Percentiles rank a stretch among this genome's conserved stretches.
phyloP scores from a whole-genome alignment of 2,329 filamentous ascomycete genomes.

The Calonectria hongkongensis region DNA sequence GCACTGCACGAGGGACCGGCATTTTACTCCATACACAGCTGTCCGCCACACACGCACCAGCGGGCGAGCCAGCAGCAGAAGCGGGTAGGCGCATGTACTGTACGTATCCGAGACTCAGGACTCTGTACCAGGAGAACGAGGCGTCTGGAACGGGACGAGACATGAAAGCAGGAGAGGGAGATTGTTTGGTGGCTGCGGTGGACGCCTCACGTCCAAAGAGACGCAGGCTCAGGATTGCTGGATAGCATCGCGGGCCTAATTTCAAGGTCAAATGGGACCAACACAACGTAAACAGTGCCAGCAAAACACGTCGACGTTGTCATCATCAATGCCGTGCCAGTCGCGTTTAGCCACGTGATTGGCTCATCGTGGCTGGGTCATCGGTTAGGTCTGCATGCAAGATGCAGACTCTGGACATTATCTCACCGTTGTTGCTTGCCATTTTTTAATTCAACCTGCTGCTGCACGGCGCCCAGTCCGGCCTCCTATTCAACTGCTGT shows the following conservation, averaged over 20 bases:
- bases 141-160: slow-evolving; percentile 16
- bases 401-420: slow-evolving; percentile 30
- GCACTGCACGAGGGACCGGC: slow-evolving; percentile 13
- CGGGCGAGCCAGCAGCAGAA: slow-evolving; percentile 18
- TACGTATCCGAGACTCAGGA: slow-evolving; percentile 32
- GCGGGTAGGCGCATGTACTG: slow-evolving; percentile 24
- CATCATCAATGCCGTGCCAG: slow-evolving; percentile 31
- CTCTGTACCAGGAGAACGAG: slow-evolving; percentile 20
- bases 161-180: slow-evolving; percentile 7
- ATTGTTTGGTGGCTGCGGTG: slow-evolving; percentile 20
- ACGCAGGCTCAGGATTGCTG: slow-evolving; percentile 1
- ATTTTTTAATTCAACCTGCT: slow-evolving; percentile 38
- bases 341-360: slow-evolving; percentile 33
- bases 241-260: background rate
- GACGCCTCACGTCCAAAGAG: slow-evolving; percentile 1
- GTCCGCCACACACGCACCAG: slow-evolving; percentile 25
- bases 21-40: slow-evolving; percentile 31
- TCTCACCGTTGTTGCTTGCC: slow-evolving; percentile 34
- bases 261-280: slow-evolving; percentile 22
- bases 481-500: slow-evolving; percentile 36
- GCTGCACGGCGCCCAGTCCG: slow-evolving; percentile 38
- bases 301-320: slow-evolving; percentile 35
- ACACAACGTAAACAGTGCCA: slow-evolving; percentile 25
- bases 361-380: slow-evolving; percentile 22
- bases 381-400: slow-evolving; percentile 34